Conservation (phyloP, 106 monocot genomes). For the Dactylorhiza incarnata region DNA sequence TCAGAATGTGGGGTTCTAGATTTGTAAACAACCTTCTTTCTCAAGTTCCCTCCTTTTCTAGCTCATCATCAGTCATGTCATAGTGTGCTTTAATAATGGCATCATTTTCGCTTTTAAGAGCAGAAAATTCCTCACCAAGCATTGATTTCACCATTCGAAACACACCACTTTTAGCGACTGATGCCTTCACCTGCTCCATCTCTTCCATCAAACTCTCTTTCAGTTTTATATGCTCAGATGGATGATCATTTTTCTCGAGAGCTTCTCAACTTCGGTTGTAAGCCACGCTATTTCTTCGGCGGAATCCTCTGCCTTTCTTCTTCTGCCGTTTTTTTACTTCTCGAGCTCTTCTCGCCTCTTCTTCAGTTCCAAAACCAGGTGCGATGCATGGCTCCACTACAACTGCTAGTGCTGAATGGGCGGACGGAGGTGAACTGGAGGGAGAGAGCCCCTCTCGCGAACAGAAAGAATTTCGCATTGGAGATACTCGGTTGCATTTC, state of each 20-base stretch:
- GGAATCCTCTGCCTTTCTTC: constrained; percentile 34
- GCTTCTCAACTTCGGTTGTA: constrained; percentile 35
- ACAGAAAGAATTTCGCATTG: too few relatives aligned
- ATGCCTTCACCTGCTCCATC: constrained; percentile 26
- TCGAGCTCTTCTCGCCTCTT: constrained; percentile 50
- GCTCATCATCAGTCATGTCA: constrained; percentile 28
- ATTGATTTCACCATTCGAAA: constrained; percentile 19
- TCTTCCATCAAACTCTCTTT: constrained; percentile 23
- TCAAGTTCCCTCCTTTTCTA: constrained; percentile 46
- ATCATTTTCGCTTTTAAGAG: constrained; percentile 42
- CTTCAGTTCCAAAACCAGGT: constrained; percentile 42
- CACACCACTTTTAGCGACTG: constrained; percentile 19
- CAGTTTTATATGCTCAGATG: constrained; percentile 30
- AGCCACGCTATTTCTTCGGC: constrained; percentile 40
- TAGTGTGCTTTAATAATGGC: constrained; percentile 21
- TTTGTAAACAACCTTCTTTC: constrained; percentile 17
- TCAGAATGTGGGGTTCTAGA: constrained; percentile 5
- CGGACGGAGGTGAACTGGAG: too few relatives aligned
- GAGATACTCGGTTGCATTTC: too few relatives aligned
- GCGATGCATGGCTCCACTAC: too few relatives aligned
- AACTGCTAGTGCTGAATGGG: too few relatives aligned
- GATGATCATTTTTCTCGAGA: constrained; percentile 32
- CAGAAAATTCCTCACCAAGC: constrained; percentile 31
- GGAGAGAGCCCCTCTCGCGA: too few relatives aligned
- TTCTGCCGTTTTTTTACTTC: constrained; percentile 32